Conservation (phyloP, 441 rosid species). For the Pelargonium citronellum region DNA sequence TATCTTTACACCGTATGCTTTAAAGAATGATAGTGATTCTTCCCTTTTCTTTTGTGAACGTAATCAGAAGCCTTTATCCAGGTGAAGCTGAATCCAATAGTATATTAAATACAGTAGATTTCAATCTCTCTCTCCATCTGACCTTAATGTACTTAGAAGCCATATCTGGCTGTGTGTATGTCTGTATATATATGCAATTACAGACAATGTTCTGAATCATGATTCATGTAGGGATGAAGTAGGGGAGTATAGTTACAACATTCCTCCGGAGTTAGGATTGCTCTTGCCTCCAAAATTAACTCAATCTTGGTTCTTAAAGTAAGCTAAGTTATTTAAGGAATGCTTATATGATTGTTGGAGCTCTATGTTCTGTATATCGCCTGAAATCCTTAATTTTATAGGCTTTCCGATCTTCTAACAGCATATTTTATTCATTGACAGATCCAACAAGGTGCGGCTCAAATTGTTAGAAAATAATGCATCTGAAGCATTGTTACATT, state of each 20-base stretch:
- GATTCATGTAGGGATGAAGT: slow-evolving; percentile 56
- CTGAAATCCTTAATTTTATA: slow-evolving; percentile 5
- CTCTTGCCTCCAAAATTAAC: slow-evolving; percentile 60
- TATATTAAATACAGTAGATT: slow-evolving; percentile 4
- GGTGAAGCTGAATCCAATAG: slow-evolving; percentile 38
- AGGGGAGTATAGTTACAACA: slow-evolving; percentile 38
- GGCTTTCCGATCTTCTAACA: slow-evolving; percentile 5
- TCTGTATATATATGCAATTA: neutral
- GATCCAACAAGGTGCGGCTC: slow-evolving; percentile 63
- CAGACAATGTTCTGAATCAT: neutral
- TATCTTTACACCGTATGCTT: slow-evolving; percentile 59
- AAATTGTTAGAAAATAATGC: slow-evolving; percentile 47
- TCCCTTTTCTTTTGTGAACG: slow-evolving; percentile 49
- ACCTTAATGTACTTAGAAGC: slow-evolving; percentile 19
- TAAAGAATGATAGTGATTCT: slow-evolving; percentile 73
- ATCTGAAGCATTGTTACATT: slow-evolving; percentile 60
- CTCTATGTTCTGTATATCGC: slow-evolving; percentile 2
- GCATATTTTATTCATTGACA: slow-evolving; percentile 25
- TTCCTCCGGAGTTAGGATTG: slow-evolving; percentile 68
- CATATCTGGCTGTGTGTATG: neutral
- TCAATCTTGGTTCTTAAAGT: slow-evolving; percentile 77
- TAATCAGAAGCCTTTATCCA: slow-evolving; percentile 56
- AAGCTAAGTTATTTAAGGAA: slow-evolving; percentile 25
- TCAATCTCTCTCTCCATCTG: slow-evolving; percentile 10
- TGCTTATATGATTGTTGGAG: slow-evolving; percentile 5